A percentile compares a stretch with the other conserved stretches of the same genome.
phyloP scores from a whole-genome alignment of 2,329 filamentous ascomycete genomes.

The Fusarium poae region DNA sequence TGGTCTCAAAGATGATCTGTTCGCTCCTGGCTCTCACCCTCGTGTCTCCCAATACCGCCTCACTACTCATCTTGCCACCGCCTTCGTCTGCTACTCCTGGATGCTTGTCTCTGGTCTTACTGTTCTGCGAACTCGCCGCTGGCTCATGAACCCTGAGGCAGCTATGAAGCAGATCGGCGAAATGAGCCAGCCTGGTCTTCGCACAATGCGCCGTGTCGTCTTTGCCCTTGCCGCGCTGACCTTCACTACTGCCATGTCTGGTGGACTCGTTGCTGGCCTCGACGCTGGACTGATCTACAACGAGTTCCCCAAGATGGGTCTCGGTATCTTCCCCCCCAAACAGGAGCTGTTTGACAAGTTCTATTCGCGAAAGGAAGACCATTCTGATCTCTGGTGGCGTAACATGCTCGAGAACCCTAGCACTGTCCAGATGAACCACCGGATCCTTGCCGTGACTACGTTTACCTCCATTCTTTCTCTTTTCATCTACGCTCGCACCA shows the following conservation, averaged over 20 bases:
- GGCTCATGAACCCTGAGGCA: conserved; percentile 75
- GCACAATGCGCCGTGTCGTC: conserved; percentile 79
- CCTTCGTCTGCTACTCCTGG: conserved; percentile 91
- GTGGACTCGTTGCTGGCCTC: conserved; percentile 91
- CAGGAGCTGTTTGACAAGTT: conserved; percentile 87
- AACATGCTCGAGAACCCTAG: conserved; percentile 98
- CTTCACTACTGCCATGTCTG: conserved; percentile 93
- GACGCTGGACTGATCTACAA: conserved; percentile 99
- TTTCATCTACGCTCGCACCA: conserved; percentile 82
- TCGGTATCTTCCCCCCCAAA: conserved; percentile 82
- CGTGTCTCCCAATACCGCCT: conserved; percentile 95
- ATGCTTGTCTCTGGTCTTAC: conserved; percentile 93
- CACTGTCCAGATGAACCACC: conserved; percentile 94
- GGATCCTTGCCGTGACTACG: conserved; percentile 89
- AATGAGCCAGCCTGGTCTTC: conserved; percentile 76
- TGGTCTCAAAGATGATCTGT: conserved; percentile 94
- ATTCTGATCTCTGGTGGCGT: conserved; percentile 91
- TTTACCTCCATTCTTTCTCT: conserved; percentile 84
- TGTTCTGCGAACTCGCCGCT: conserved; percentile 81
- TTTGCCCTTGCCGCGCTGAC: conserved; percentile 79
- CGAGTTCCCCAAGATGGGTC: conserved; percentile 96
- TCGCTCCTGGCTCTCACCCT: conserved; percentile 89
- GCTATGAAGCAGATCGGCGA: conserved; percentile 71
- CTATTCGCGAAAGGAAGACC: conserved; percentile 83
- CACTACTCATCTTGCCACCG: conserved; percentile 87